Base-by-base conservation (phyloP, 164 flowering plant genomes). In the Chloranthus sessilifolius region DNA sequence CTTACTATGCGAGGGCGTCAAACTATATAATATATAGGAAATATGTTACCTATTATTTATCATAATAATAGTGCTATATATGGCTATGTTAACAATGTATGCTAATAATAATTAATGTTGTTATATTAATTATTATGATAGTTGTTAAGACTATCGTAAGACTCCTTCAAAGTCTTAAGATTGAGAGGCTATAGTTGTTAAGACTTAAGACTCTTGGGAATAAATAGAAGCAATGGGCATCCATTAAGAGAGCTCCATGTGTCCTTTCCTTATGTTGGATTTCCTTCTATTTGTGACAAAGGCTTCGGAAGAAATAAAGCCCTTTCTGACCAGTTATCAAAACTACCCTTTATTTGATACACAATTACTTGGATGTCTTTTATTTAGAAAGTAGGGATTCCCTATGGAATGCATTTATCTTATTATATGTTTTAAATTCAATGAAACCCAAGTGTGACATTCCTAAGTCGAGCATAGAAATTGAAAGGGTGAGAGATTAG, bases 171-270 rank as follows among this genome's bases (percentile, higher is more conserved):
- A 47, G 31, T 29, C 28, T 31, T 16, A 44, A 43, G 61, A 6
- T 16, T 54, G 26, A 60, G 79, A 65, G 53, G 74, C 59, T 68
- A 62, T 58, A 29, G 50, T 5, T 45, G 35, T 30, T 26, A 35
- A 35, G n/a, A n/a, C n/a, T n/a, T n/a, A n/a, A n/a, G n/a, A n/a
- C n/a, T n/a, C n/a, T n/a, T n/a, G n/a, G 39, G 27, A 11, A 25
- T 24, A 14, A 49, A 24, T 39, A 46, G 59, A 43, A 68, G 40
- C 22, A 50, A n/a, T 49, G 48, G 50, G 27, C 62, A 36, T 9
- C 71, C 76, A 69, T 24, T 59, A 7, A 44, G 37, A 49, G 43
- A 58, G 23, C 59, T 68, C 76, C 81, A 72, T 15, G 68, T 74
- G 79, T 65, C 67, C 2, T 45, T 58, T 43, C 39, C 20, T 47